A percentile compares a stretch with the other conserved stretches of the same genome.
phyloP scores from a whole-genome alignment of 176 grass and related monocot species.

The Canna indica region DNA sequence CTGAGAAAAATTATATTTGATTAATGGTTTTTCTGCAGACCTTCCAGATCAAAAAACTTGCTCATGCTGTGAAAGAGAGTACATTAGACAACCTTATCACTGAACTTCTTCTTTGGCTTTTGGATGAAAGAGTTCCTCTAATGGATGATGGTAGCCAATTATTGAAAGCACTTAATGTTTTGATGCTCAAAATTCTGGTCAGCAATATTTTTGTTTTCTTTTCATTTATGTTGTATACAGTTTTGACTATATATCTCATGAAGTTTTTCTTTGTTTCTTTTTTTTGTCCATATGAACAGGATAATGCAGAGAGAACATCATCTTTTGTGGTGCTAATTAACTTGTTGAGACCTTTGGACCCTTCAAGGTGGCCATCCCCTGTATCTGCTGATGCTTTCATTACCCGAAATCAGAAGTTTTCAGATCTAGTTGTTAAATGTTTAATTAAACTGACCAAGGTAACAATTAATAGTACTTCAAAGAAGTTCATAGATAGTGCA shows the following conservation, averaged over 20 bases:
- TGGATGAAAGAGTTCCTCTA: constrained; percentile 92
- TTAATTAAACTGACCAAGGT: constrained; percentile 99
- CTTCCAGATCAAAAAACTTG: constrained; percentile 91
- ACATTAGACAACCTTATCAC: constrained; percentile 96
- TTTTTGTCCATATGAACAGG: too few relatives aligned
- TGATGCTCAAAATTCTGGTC: constrained; percentile 99
- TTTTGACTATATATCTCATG: constrained; percentile 1
- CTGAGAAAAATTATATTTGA: constrained; percentile 2
- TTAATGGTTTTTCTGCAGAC: constrained; percentile 36
- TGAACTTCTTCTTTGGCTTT: constrained; percentile 96
- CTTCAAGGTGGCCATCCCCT: constrained; percentile 78
- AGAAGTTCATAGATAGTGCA: neutral
- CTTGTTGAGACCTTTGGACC: constrained; percentile 79
- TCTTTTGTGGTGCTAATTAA: constrained; percentile 91
- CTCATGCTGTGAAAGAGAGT: constrained; percentile 81
- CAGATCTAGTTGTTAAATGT: constrained; percentile 97
- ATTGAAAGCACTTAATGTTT: constrained; percentile 91
- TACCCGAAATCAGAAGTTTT: constrained; percentile 94
- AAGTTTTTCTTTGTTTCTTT: constrained; percentile 20
- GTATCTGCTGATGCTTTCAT: constrained; percentile 46
- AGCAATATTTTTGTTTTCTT: constrained; percentile 11
- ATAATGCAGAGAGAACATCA: constrained; percentile 92
- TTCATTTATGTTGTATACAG: neutral
- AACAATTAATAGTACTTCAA: constrained; percentile 1
- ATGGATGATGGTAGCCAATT: constrained; percentile 99